These are phyloP conservation scores for Fusarium sublunatum DNA, from an alignment of 2,329 filamentous ascomycete genomes.

Conservation along the genomic window DNA sequence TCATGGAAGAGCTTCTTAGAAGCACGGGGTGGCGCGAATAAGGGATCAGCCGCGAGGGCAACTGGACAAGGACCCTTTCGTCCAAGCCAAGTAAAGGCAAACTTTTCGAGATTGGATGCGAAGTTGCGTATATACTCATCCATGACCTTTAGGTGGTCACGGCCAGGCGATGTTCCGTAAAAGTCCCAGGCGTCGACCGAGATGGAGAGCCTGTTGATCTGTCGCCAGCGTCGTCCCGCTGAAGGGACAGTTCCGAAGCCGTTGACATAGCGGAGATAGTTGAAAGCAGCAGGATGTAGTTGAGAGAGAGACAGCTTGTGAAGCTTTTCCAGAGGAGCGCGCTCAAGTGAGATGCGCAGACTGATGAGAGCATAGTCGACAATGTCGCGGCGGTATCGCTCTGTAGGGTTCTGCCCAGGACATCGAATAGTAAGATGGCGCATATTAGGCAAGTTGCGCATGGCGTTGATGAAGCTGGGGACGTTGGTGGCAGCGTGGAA, in stretches of 20 bases:
- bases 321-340: constrained; percentile 73
- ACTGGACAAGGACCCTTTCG: constrained; percentile 80
- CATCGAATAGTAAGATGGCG: constrained; percentile 81
- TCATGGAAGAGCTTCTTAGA: constrained; percentile 71
- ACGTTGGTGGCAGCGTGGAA: constrained; percentile 93
- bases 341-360: constrained; percentile 83
- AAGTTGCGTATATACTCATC: constrained; percentile 83
- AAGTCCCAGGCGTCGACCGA: constrained; percentile 78
- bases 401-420: constrained; percentile 74
- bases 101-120: constrained; percentile 71
- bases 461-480: constrained; percentile 80
- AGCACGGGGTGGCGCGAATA: constrained; percentile 68
- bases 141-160: constrained; percentile 80
- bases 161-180: constrained; percentile 66
- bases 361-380: constrained; percentile 93
- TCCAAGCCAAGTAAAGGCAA: constrained; percentile 83
- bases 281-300: constrained; percentile 79
- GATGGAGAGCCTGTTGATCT: constrained; percentile 79
- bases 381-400: constrained; percentile 78
- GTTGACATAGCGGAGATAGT: constrained; percentile 79
- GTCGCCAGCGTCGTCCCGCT: constrained; percentile 78
- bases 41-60: constrained; percentile 74
- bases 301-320: constrained; percentile 76
- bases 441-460: constrained; percentile 75
- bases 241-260: constrained; percentile 81